Evolutionary conservation across 2,329 filamentous ascomycete species (phyloP), one percentile per base, ranked within the genome.

Genomic region (Fusarium pseudoanthophilum): DNA sequence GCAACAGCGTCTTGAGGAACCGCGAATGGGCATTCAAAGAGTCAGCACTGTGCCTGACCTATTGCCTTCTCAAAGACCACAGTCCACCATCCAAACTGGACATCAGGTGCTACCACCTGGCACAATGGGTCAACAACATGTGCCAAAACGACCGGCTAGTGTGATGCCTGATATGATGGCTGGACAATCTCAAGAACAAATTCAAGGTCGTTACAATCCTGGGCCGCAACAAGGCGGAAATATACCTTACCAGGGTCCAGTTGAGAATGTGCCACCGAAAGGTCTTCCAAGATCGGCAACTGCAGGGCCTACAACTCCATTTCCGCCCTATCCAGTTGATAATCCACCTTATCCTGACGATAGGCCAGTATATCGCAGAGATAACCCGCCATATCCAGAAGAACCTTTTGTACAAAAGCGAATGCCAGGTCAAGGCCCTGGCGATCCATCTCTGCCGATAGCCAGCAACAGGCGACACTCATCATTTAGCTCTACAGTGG

Each of bases 31-130:
- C 4, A 60, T 78, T 28, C 66, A 77, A 28, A 61, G 75, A 21
- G 69, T 78, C 18, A 78, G 70, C 15, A 78, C 76, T 16, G 63
- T 77, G 3, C 76, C 76, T 11, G 76, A 77, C 15, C 51, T 66
- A 13, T 48, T 75, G 16, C 71, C 72, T 18, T 73, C 76, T 20
- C 74, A 74, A 18, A 71, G 62, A 42, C 68, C 75, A 20, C 57
- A 45, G 24, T 65, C 75, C 1, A 66, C 59, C 37, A 45, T 69
- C 24, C 68, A 60, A 18, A 64, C 58, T n/a, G 67, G 37, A 10
- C 37, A 53, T 24, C 72, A 69, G 9, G 62, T 60, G 6, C 28
- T 61, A 42, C 46, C 39, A 18, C 36, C 11, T 30, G 32, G 42
- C 37, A n/a, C 57, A 28, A 51, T 48, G 32, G 68, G 49, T 51